Base-by-base conservation (phyloP, 2,329 filamentous ascomycete genomes). In the Dactylonectria estremocensis region DNA sequence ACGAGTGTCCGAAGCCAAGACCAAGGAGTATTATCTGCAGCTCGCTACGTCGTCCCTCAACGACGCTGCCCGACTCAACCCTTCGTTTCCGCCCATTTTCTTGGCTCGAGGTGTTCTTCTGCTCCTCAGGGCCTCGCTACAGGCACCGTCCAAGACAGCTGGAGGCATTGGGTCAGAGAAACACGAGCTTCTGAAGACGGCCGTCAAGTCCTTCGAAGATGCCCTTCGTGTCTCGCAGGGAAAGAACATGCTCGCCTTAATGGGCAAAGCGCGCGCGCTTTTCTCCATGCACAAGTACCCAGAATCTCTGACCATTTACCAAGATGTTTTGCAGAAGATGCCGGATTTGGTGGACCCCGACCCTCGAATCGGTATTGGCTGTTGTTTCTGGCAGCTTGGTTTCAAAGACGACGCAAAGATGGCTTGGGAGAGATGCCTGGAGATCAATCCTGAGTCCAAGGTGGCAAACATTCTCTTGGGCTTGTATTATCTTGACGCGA, bases 361-460 rank as follows among this genome's bases (percentile, higher is more conserved):
- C 80, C 97, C 96, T 73, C 90, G 97, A 74, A 95, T 99, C 74
- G 96, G 96, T 62, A 95, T 99, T 77, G 96, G 96, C 52, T 96
- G 94, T 81, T 99, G 96, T 84, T 92, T 98, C 80, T 99, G 97
- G 96, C 94, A 97, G 80, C 87, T 99, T 31, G 95, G 95, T 11
- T 95, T 94, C 85, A 98, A 97, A 80, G 94, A 97, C 37, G 94
- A 97, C 76, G 96, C 97, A 8, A 95, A 93, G 78, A 85, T 87
- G 54, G 95, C 96, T 13, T 99, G 96, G 96, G 93, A 97, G 78
- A 88, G 96, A 70, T 91, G 92, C 13, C 83, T 98, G 31, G 93
- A 97, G 78, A 88, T 98, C 77, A 90, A 87, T 76, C 91, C 93
- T 0, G 89, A 95, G 24, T 97, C 95, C 22, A 98, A 97, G 82